These are phyloP conservation scores for Pisolithus albus DNA, from an alignment of 768 basidiomycete genomes.

Conservation along the genomic window DNA sequence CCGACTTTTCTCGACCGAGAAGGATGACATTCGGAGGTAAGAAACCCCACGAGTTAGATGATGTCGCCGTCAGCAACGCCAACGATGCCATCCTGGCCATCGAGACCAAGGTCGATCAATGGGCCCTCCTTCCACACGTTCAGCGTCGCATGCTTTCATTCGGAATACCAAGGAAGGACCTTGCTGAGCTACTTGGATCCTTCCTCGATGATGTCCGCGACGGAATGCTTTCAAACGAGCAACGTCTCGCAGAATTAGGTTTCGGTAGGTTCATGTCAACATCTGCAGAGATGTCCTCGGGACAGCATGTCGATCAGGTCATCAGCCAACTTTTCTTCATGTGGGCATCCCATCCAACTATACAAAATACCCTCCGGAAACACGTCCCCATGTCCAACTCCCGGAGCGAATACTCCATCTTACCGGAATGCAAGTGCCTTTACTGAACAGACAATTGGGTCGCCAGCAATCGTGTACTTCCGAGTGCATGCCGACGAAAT, in stretches of 20 bases:
- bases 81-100: slow-evolving; percentile 25
- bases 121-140: slow-evolving; percentile 31
- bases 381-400: slow-evolving; percentile 29
- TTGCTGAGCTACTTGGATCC: slow-evolving; percentile 34
- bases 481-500: slow-evolving; percentile 69
- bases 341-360: slow-evolving; percentile 26
- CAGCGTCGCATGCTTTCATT: slow-evolving; percentile 38
- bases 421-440: slow-evolving; percentile 49
- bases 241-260: slow-evolving; percentile 26
- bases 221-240: slow-evolving; percentile 21
- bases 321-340: slow-evolving; percentile 36
- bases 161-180: slow-evolving; percentile 39
- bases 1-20: too few relatives aligned
- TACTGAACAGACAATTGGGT: slow-evolving; percentile 64
- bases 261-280: slow-evolving; percentile 15
- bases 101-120: slow-evolving; percentile 29
- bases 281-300: slow-evolving; percentile 19
- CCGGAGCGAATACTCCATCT: slow-evolving; percentile 37
- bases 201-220: slow-evolving; percentile 36
- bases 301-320: slow-evolving; percentile 20
- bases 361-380: slow-evolving; percentile 18
- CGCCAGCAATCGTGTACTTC: slow-evolving; percentile 59
- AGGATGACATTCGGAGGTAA: too few relatives aligned
- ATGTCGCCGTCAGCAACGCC: too few relatives aligned
- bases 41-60: too few relatives aligned